These are phyloP conservation scores for Fusarium sp. DNA, from an alignment of 2,329 filamentous ascomycete genomes.

Conservation along the genomic window DNA sequence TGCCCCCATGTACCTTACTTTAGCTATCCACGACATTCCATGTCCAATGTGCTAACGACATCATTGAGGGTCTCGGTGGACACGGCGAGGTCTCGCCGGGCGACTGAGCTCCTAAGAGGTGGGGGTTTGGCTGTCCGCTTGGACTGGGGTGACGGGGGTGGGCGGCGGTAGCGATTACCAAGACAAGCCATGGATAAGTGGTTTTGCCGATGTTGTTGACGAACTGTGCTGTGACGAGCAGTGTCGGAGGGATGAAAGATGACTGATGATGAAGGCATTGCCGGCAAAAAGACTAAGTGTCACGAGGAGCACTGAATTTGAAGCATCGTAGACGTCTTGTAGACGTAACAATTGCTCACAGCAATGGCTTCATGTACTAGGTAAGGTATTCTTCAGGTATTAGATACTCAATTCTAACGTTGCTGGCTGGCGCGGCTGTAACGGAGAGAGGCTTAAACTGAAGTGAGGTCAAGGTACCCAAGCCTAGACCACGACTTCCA, in stretches of 20 bases:
- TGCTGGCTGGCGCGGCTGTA: constrained; percentile 44
- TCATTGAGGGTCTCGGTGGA: constrained; percentile 44
- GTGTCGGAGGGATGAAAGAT: constrained; percentile 24
- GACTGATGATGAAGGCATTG: constrained; percentile 1
- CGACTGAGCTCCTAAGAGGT: constrained; percentile 27
- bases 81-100: constrained; percentile 36
- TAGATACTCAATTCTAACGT: constrained; percentile 1
- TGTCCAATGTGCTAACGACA: constrained; percentile 41
- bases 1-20: constrained; percentile 9
- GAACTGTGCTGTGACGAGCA: constrained; percentile 14
- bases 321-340: neutral
- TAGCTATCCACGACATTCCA: constrained; percentile 38
- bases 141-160: constrained; percentile 30
- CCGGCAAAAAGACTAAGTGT: neutral
- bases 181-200: constrained; percentile 31
- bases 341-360: neutral
- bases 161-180: constrained; percentile 34
- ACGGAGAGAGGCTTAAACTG: constrained; percentile 15
- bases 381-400: neutral
- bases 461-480: constrained; percentile 29
- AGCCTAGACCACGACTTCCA: constrained; percentile 32
- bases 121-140: constrained; percentile 31
- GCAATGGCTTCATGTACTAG: neutral
- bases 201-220: constrained; percentile 15
- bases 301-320: neutral